Base-by-base conservation (phyloP, 441 rosid genomes). In the Adansonia gregorii region DNA sequence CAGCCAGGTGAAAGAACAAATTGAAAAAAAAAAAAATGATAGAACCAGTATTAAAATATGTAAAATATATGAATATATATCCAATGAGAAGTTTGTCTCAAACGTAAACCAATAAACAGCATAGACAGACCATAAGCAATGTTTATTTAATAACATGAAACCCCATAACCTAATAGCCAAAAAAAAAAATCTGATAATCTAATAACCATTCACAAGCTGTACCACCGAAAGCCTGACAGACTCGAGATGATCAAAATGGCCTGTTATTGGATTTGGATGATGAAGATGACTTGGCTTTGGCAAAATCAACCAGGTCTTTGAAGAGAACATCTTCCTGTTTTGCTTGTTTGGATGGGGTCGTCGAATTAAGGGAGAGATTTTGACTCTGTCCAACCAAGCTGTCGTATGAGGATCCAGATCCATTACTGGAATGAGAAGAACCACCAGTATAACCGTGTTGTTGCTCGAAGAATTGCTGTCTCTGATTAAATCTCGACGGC, bases 241-340 rank as follows among this genome's bases (percentile, higher is more conserved):
- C 72, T 19, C 27, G 15, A 64, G 15, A 72, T 74, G 70, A 74
- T 93, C 84, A 92, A 77, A 86, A 88, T 43, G 95, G 89, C 74
- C 87, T 89, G 82, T 83, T 86, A 79, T 80, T 85, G 68, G 94
- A 85, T 78, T 91, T 94, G 81, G 92, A 80, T 63, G 93, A 75
- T 22, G 95, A 83, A 0, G 98, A 87, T 6, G 98, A 85, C 87
- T 94, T 96, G 83, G 95, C 86, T 87, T 89, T 96, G 1, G 99
- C 97, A 79, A 96, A 96, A 83, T 96, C 99, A 74, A 96, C 87
- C 61, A 96, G 86, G 85, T 96, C 99, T 84, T 94, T 93, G 88
- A 96, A 96, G 63, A 96, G 94, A 65, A 88, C 94, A 84, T 96
- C 99, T 81, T 96, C 98, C 51, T 90, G 94, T 82, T 94, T 95